Evolutionary conservation across 1,284 basidiomycete genomes (phyloP).

Genomic region (Heterobasidion parviporum): DNA sequence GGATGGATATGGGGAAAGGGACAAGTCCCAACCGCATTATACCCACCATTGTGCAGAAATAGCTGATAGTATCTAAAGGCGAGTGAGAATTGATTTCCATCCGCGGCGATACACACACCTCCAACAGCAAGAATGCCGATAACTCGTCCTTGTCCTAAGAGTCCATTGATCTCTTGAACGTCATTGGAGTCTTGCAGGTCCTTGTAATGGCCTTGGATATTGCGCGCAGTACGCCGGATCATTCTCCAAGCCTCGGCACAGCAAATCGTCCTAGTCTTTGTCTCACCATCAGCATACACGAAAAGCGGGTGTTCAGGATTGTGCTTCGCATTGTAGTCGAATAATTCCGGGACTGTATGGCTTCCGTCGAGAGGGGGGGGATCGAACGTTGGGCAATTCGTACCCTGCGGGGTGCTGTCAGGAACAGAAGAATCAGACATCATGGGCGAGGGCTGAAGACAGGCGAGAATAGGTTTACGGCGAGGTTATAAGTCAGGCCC

Average conservation of each 20-base stretch:
- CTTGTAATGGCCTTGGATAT: neutral
- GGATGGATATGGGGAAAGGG: constrained; percentile 1
- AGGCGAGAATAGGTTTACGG: no score
- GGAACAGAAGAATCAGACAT: no score
- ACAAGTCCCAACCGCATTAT: constrained; percentile 13
- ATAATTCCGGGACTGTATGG: neutral
- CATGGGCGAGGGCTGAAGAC: no score
- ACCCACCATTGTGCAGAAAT: constrained; percentile 11
- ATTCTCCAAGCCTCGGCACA: constrained; percentile 1
- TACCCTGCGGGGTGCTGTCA: neutral
- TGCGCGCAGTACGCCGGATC: neutral
- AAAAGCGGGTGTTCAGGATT: constrained; percentile 2
- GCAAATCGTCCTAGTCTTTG: neutral
- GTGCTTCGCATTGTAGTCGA: constrained; percentile 1
- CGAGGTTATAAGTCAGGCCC: no score
- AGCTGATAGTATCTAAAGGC: constrained; percentile 14
- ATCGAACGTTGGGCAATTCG: neutral
- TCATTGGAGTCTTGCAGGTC: neutral
- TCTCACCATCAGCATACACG: neutral
- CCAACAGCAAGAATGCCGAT: neutral
- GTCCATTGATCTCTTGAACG: neutral
- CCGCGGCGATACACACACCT: no score
- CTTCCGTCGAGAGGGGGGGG: constrained; percentile 7
- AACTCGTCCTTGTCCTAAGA: neutral
- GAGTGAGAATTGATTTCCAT: neutral